Base-by-base conservation (phyloP, 225 moss, liverwort and hornwort species). In the Lunularia cruciata region DNA sequence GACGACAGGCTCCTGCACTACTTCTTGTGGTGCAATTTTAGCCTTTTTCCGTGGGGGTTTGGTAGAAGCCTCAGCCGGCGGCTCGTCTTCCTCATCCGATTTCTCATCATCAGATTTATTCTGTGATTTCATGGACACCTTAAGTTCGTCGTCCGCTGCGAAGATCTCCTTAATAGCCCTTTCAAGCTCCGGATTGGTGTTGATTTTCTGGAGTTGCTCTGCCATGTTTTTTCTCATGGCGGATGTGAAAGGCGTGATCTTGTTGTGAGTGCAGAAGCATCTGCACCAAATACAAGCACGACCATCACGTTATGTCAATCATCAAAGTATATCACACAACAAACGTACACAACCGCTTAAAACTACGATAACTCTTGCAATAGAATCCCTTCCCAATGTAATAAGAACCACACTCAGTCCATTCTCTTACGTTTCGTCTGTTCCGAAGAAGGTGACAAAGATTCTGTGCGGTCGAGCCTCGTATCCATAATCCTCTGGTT, bases 401-500 rank as follows among this genome's bases (percentile, higher is more conserved):
- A 57, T 57, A n/a, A n/a, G n/a, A n/a, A n/a, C n/a, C n/a, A n/a
- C 5, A 22, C 23, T 61, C 35, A 46, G 22, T n/a, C 33, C 52
- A 76, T 35, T 48, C 18, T 56, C 81, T 82, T 67, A 82, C 77
- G 75, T 74, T 25, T 78, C 74, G 45, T 82, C 75, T 49, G 78
- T 78, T 2, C 82, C 82, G 53, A 74, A 82, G 47, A 82, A 82
- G 28, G 75, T 82, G 34, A 82, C 78, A 35, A 82, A 82, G 33
- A 78, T 72, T 68, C 67, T 71, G 63, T 75, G 78, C 16, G 74
- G 57, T 68, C 72, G 77, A 42, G 77, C 48, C 23, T 74, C 62
- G 48, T 82, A 78, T 34, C 82, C 78, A 36, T 82, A 82, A 55
- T 82, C 82, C 57, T 82, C 82, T 27, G 82, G 74, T 51, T 67